These are phyloP conservation scores for Boletus pseudo-olivaceus DNA, from an alignment of 768 basidiomycete species.

Conservation along the genomic window DNA sequence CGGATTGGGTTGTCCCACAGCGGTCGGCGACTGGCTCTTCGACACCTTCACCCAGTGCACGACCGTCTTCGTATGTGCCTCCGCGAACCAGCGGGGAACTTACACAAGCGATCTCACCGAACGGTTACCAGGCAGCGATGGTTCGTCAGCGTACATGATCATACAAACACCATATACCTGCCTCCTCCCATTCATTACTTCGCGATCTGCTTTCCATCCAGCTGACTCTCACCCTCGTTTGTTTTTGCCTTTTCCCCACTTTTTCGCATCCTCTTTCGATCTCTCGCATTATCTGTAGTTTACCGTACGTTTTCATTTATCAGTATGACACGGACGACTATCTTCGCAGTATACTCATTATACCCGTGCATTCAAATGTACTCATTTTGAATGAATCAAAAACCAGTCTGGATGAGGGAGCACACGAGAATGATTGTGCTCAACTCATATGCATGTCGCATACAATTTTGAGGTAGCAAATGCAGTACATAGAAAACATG, in stretches of 20 bases:
- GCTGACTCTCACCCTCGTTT: conserved; percentile 29
- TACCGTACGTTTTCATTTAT: conserved; percentile 46
- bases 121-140: conserved; percentile 45
- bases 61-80: conserved; percentile 51
- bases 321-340: conserved; percentile 59
- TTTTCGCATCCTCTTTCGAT: conserved; percentile 35
- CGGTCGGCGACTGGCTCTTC: conserved; percentile 37
- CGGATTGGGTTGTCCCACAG: conserved; percentile 36
- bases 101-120: conserved; percentile 35
- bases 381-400: conserved; percentile 36
- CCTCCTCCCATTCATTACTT: conserved; percentile 15
- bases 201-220: conserved; percentile 23
- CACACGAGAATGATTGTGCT: neutral
- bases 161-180: neutral
- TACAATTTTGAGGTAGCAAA: conserved; percentile 33
- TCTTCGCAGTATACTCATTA: conserved; percentile 56
- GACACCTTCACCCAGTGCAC: conserved; percentile 35
- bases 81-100: conserved; percentile 45
- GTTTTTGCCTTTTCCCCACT: conserved; percentile 17
- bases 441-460: conserved; percentile 34
- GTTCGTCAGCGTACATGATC: conserved; percentile 51
- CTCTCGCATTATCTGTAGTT: conserved; percentile 61
- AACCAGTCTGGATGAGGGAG: conserved; percentile 7
- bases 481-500: conserved; percentile 26
- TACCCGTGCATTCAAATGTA: conserved; percentile 48